These are phyloP conservation scores for Calycina herbarum DNA, from an alignment of 2,329 filamentous ascomycete genomes.

Conservation along the genomic window DNA sequence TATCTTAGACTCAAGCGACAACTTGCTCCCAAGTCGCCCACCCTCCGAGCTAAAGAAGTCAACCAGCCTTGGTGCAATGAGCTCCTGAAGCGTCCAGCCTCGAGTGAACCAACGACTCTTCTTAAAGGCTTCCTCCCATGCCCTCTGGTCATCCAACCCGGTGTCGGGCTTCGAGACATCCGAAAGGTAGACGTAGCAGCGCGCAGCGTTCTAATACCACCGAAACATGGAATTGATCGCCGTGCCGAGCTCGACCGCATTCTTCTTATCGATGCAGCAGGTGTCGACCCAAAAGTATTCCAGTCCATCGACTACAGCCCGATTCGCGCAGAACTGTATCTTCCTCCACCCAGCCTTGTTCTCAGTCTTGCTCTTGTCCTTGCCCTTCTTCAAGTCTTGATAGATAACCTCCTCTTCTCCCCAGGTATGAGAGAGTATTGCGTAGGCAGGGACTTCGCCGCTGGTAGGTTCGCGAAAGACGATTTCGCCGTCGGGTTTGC, in stretches of 20 bases:
- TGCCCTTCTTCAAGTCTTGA: slow-evolving; percentile 18
- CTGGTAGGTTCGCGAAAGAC: slow-evolving; percentile 12
- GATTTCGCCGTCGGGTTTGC: slow-evolving; percentile 30
- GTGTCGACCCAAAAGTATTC: slow-evolving; percentile 27
- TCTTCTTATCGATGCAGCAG: slow-evolving; percentile 28
- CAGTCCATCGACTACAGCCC: slow-evolving; percentile 22
- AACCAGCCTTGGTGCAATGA: slow-evolving; percentile 22
- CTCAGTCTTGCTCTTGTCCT: slow-evolving; percentile 20
- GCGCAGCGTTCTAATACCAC: slow-evolving; percentile 24
- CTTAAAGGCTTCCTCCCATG: background rate
- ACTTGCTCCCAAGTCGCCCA: slow-evolving; percentile 21
- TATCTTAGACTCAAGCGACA: slow-evolving; percentile 18
- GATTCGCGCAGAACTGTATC: slow-evolving; percentile 8
- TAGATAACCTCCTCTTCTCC: slow-evolving; percentile 24
- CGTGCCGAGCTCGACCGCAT: slow-evolving; percentile 15
- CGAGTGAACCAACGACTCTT: too few species aligned
- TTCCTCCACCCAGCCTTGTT: slow-evolving; percentile 12
- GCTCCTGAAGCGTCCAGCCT: slow-evolving; percentile 3
- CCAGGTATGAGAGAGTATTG: slow-evolving; percentile 29
- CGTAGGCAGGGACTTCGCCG: slow-evolving; percentile 15
- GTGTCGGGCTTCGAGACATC: slow-evolving; percentile 17
- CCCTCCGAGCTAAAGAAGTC: slow-evolving; percentile 21
- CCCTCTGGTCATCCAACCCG: slow-evolving; percentile 9
- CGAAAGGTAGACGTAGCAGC: slow-evolving; percentile 26
- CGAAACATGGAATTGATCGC: slow-evolving; percentile 28